Conservation (phyloP, 1,284 basidiomycete species). For the Pterula multifida region DNA sequence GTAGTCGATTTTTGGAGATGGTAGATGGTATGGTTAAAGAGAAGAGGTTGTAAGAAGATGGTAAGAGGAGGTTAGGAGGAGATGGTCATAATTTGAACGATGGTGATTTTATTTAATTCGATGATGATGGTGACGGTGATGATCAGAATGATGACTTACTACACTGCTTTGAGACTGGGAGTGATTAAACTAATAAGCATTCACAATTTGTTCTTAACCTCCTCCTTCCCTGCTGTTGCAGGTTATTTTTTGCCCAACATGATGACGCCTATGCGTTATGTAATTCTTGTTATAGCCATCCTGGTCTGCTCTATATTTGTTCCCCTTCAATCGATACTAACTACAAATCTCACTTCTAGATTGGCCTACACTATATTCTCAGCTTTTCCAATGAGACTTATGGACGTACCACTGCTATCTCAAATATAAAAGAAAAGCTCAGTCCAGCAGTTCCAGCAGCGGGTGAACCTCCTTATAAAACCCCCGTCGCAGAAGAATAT, state of each 20-base stretch:
- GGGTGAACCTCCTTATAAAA: constrained; percentile 37
- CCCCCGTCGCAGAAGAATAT: constrained; percentile 42
- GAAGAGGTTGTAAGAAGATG: constrained; percentile 20
- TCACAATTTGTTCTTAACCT: not conserved
- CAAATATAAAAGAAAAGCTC: constrained; percentile 36
- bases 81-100: not conserved
- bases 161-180: too few species aligned
- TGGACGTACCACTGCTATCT: constrained; percentile 50
- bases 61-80: too few species aligned
- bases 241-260: constrained; percentile 8
- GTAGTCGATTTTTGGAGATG: constrained; percentile 54
- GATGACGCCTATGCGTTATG: constrained; percentile 15
- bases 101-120: not conserved
- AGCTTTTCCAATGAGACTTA: constrained; percentile 63
- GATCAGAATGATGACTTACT: too few species aligned
- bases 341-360: constrained; percentile 22
- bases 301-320: constrained; percentile 2
- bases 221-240: not conserved
- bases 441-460: constrained; percentile 13
- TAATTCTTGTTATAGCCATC: constrained; percentile 11
- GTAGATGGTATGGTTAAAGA: constrained; percentile 35
- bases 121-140: too few species aligned
- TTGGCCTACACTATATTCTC: constrained; percentile 61
- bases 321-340: not conserved
- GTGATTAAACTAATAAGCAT: too few species aligned